These are phyloP conservation scores for Diaporthe humulicola DNA, from an alignment of 2,329 filamentous ascomycete species.

Conservation along the genomic window DNA sequence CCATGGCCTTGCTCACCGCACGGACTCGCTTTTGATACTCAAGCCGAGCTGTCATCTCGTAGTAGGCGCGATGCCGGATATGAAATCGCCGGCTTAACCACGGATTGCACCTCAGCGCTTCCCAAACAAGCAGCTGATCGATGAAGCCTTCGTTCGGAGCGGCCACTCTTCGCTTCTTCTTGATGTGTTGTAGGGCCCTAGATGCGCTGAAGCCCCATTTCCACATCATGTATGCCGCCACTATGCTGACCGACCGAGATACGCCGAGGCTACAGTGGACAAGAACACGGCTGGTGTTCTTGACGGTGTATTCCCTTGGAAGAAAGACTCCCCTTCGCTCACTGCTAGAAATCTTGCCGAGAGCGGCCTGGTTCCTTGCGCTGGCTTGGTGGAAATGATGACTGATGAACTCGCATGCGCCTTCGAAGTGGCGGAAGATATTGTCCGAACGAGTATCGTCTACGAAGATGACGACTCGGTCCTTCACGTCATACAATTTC, in stretches of 20 bases:
- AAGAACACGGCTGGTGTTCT: slow-evolving; percentile 34
- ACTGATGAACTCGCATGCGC: slow-evolving; percentile 44
- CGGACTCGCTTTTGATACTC: not conserved
- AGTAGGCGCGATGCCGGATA: not conserved
- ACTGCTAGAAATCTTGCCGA: not conserved
- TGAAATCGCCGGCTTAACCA: slow-evolving; percentile 35
- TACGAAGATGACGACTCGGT: slow-evolving; percentile 39
- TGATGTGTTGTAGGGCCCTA: slow-evolving; percentile 35
- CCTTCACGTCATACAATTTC: slow-evolving; percentile 31
- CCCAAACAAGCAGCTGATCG: slow-evolving; percentile 44
- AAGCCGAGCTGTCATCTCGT: not conserved
- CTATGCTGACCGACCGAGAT: slow-evolving; percentile 43
- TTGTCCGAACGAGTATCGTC: slow-evolving; percentile 33
- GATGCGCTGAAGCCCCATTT: slow-evolving; percentile 29
- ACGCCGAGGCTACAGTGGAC: slow-evolving; percentile 47
- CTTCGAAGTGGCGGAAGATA: slow-evolving; percentile 37
- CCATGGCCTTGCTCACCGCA: not conserved
- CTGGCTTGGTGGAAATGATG: not conserved
- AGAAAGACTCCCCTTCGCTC: not conserved
- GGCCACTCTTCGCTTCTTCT: slow-evolving; percentile 35
- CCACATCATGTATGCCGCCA: slow-evolving; percentile 45
- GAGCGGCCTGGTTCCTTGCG: not conserved
- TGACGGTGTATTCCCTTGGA: not conserved
- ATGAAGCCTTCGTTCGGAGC: slow-evolving; percentile 43
- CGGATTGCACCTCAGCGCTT: slow-evolving; percentile 40